Evolutionary conservation across 495 filamentous ascomycete genomes (phyloP).

Genomic region (Lasiosphaeriaceae sp.): DNA sequence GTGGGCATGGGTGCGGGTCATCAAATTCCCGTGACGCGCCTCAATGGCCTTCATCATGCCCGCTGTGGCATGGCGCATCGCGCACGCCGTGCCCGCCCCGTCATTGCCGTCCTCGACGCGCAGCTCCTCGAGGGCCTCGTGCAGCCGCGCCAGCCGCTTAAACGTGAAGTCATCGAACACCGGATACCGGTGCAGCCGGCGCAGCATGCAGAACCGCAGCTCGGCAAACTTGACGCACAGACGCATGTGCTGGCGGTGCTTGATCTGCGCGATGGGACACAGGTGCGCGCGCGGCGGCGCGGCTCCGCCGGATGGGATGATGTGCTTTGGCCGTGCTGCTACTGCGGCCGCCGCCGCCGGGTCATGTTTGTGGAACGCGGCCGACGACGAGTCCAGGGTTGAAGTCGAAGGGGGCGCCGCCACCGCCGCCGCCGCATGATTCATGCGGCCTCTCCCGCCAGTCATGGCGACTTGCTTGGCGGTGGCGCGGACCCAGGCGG

Average conservation of each 20-base stretch:
- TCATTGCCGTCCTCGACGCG: conserved; percentile 1
- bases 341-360: no score
- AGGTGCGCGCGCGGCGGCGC: not conserved
- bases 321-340: no score
- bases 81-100: conserved; percentile 1
- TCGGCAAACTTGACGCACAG: not conserved
- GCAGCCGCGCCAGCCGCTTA: not conserved
- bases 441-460: not conserved
- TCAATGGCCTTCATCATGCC: conserved; percentile 4
- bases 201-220: not conserved
- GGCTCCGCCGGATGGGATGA: not conserved
- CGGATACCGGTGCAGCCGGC: not conserved
- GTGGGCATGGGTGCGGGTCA: no score
- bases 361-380: no score
- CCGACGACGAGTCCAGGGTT: no score
- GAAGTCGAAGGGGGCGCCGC: no score
- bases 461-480: conserved; percentile 1
- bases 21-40: not conserved
- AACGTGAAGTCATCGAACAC: conserved; percentile 7
- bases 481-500: conserved; percentile 1
- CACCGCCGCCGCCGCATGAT: no score
- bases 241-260: not conserved
- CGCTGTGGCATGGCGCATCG: conserved; percentile 1
- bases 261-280: not conserved
- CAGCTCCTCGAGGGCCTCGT: conserved; percentile 3